A percentile compares a stretch with the other conserved stretches of the same genome.
These are phyloP conservation scores for Penicillium thymicola DNA, from an alignment of 2,329 filamentous ascomycete species.

Conservation along the genomic window DNA sequence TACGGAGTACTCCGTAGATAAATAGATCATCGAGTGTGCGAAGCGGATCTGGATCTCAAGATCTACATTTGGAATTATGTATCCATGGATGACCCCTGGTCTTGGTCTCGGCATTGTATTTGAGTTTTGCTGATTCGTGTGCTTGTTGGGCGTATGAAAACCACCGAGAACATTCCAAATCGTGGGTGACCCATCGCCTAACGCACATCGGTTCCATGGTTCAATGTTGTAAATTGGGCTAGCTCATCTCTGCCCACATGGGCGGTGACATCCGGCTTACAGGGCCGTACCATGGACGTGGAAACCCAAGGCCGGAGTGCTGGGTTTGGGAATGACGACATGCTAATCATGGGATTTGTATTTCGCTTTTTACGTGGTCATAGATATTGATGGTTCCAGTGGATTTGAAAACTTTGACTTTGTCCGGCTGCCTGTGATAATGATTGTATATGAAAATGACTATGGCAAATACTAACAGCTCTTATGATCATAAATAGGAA, in stretches of 20 bases:
- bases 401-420: background rate
- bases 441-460: background rate
- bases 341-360: slow-evolving; percentile 1
- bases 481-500: background rate
- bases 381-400: background rate
- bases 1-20: background rate
- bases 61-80: background rate
- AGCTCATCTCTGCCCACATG: background rate
- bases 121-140: background rate
- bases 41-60: background rate
- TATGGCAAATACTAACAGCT: background rate
- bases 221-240: background rate
- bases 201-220: slow-evolving; percentile 1
- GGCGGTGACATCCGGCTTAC: slow-evolving; percentile 4
- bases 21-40: background rate
- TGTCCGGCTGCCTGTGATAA: background rate
- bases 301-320: slow-evolving; percentile 13
- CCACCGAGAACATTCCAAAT: background rate
- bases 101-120: background rate
- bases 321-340: slow-evolving; percentile 21
- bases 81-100: background rate
- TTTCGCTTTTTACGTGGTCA: background rate
- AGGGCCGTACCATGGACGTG: slow-evolving; percentile 9
- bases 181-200: slow-evolving; percentile 1
- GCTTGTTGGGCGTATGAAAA: background rate